Evolutionary conservation across 352 stramenopile species (phyloP).

Genomic region (Phytophthora colocasiae): DNA sequence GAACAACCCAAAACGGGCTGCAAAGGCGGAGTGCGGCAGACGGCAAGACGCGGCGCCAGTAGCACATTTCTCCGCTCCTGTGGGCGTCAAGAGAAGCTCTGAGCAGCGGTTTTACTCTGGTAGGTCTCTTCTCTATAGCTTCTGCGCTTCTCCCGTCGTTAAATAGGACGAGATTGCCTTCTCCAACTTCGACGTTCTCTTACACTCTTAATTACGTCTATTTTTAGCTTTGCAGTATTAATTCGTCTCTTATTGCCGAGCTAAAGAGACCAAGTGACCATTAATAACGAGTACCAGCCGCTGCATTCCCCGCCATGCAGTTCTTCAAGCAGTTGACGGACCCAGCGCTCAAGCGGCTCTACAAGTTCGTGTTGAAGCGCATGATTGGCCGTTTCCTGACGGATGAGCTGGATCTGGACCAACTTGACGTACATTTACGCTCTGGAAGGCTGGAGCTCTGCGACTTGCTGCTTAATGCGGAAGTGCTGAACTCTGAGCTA

Average conservation of each 20-base stretch:
- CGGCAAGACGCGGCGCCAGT: slow-evolving; percentile 23
- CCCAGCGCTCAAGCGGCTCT: slow-evolving; percentile 89
- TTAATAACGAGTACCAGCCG: slow-evolving; percentile 9
- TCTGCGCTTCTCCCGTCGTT: not conserved
- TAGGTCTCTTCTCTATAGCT: not conserved
- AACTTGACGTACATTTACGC: slow-evolving; percentile 86
- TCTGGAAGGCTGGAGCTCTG: slow-evolving; percentile 81
- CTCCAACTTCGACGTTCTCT: slow-evolving; percentile 5
- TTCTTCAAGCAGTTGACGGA: slow-evolving; percentile 92
- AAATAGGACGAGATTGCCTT: not conserved
- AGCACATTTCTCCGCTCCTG: slow-evolving; percentile 10
- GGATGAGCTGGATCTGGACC: slow-evolving; percentile 87
- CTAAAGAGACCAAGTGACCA: not conserved
- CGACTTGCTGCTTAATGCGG: slow-evolving; percentile 80
- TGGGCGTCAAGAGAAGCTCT: slow-evolving; percentile 3
- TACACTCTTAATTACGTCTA: slow-evolving; percentile 20
- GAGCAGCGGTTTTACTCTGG: slow-evolving; percentile 9
- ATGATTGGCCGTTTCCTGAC: slow-evolving; percentile 89
- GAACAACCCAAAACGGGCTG: slow-evolving; percentile 40
- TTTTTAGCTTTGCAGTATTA: slow-evolving; percentile 18
- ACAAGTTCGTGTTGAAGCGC: slow-evolving; percentile 93
- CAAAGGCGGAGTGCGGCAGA: slow-evolving; percentile 16
- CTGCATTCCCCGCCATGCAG: slow-evolving; percentile 53
- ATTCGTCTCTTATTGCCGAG: slow-evolving; percentile 1
- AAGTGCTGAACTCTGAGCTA: slow-evolving; percentile 82